Conservation (phyloP, 1,284 basidiomycete species). For the Ustilago sp. region DNA sequence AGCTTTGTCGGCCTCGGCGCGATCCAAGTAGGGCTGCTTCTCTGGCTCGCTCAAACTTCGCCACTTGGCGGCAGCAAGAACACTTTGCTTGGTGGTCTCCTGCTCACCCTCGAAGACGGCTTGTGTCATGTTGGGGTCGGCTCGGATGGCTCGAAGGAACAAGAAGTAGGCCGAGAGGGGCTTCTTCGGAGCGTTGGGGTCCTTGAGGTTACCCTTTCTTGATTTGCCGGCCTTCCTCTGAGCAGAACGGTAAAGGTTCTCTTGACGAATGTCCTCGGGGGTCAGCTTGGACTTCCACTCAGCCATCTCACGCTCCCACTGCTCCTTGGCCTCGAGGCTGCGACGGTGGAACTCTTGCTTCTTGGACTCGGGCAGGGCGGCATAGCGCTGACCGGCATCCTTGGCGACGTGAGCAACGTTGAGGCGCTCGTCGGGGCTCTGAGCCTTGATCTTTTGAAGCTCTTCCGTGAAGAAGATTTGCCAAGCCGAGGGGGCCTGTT, state of each 20-base stretch:
- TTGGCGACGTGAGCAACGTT: conserved; percentile 96
- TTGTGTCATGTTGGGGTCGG: conserved; percentile 67
- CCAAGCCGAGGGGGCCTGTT: conserved; percentile 93
- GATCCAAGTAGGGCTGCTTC: conserved; percentile 72
- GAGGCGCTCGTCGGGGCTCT: conserved; percentile 74
- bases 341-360: conserved; percentile 74
- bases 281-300: conserved; percentile 90
- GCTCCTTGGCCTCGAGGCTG: conserved; percentile 85
- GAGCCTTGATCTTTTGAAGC: conserved; percentile 83
- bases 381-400: conserved; percentile 91
- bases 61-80: conserved; percentile 91
- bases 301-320: conserved; percentile 80
- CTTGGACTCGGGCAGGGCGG: conserved; percentile 80
- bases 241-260: conserved; percentile 89
- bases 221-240: conserved; percentile 94
- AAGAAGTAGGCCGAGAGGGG: conserved; percentile 94
- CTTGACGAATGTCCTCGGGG: conserved; percentile 92
- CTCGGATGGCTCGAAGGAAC: conserved; percentile 78
- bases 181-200: conserved; percentile 96
- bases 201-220: conserved; percentile 92
- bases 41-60: conserved; percentile 89
- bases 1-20: conserved; percentile 63
- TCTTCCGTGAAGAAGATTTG: conserved; percentile 97
- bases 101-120: conserved; percentile 91
- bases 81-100: conserved; percentile 94